phyloP scores from a whole-genome alignment of 257 asterid genomes.

The Leonotis leonurus region DNA sequence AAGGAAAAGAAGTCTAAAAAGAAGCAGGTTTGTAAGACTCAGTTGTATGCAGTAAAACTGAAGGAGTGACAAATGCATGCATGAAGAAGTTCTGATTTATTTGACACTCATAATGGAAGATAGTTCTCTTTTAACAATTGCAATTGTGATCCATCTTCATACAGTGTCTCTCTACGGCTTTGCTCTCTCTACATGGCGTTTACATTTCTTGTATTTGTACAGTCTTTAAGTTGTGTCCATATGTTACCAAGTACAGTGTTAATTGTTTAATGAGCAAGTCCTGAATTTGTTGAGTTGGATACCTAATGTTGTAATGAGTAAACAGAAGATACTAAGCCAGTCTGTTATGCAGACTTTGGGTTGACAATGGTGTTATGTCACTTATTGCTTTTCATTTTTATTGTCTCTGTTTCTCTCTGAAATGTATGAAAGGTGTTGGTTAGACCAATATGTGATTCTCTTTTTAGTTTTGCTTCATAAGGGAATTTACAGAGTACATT shows the following conservation, averaged over 20 bases:
- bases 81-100: background rate
- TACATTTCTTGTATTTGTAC: background rate
- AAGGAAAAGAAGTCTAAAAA: conserved; percentile 65
- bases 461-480: too few species aligned
- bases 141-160: background rate
- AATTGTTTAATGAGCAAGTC: background rate
- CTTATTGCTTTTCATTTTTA: background rate
- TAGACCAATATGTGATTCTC: too few species aligned
- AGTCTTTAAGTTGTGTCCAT: background rate
- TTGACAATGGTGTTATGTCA: background rate
- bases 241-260: background rate
- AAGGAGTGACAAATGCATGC: background rate
- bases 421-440: too few species aligned
- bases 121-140: too few species aligned
- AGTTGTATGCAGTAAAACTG: background rate
- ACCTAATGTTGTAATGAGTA: background rate
- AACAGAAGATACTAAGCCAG: background rate
- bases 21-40: conserved; percentile 44
- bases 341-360: background rate
- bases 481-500: too few species aligned
- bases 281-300: background rate
- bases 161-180: background rate
- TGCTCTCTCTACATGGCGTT: background rate
- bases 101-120: background rate
- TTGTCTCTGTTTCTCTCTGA: conserved; percentile 7